A percentile compares a stretch with the other conserved stretches of the same genome.
phyloP scores from a whole-genome alignment of 805 yeast species.

The Kazachstania taianensis region DNA sequence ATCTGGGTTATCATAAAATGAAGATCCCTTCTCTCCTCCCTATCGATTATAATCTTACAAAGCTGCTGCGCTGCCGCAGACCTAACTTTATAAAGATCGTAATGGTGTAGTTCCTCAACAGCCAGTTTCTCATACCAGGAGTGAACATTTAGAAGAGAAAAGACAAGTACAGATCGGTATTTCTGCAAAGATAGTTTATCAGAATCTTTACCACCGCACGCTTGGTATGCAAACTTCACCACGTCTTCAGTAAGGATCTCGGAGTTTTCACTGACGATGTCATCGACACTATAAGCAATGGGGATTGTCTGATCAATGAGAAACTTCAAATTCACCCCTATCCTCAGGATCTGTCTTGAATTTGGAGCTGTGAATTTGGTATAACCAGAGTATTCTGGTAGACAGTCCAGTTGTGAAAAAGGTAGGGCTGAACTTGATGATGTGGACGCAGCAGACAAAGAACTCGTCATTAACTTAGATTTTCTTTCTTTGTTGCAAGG shows the following conservation, averaged over 20 bases:
- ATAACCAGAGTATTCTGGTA: not conserved
- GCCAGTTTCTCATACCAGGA: slow-evolving; percentile 66
- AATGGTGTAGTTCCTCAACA: slow-evolving; percentile 53
- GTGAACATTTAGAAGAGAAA: slow-evolving; percentile 63
- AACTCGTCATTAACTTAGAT: no score
- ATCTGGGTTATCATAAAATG: slow-evolving; percentile 51
- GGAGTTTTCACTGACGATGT: slow-evolving; percentile 46
- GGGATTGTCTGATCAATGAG: slow-evolving; percentile 67
- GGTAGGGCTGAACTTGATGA: no score
- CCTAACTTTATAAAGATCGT: slow-evolving; percentile 49
- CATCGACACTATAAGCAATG: slow-evolving; percentile 41
- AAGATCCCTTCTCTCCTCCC: slow-evolving; percentile 40
- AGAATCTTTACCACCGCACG: slow-evolving; percentile 70
- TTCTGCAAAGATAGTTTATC: slow-evolving; percentile 45
- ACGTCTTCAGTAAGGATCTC: slow-evolving; percentile 50
- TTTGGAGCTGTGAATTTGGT: slow-evolving; percentile 33
- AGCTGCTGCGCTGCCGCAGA: slow-evolving; percentile 63
- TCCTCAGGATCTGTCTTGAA: slow-evolving; percentile 56
- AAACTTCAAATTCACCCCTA: slow-evolving; percentile 62
- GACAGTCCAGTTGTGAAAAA: not conserved
- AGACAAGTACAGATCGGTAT: slow-evolving; percentile 59
- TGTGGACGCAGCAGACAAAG: no score
- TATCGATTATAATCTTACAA: slow-evolving; percentile 61
- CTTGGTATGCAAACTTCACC: slow-evolving; percentile 49
- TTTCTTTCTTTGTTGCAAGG: no score